These are phyloP conservation scores for Suhomyces sp. DNA, from an alignment of 805 yeast genomes.

Conservation along the genomic window DNA sequence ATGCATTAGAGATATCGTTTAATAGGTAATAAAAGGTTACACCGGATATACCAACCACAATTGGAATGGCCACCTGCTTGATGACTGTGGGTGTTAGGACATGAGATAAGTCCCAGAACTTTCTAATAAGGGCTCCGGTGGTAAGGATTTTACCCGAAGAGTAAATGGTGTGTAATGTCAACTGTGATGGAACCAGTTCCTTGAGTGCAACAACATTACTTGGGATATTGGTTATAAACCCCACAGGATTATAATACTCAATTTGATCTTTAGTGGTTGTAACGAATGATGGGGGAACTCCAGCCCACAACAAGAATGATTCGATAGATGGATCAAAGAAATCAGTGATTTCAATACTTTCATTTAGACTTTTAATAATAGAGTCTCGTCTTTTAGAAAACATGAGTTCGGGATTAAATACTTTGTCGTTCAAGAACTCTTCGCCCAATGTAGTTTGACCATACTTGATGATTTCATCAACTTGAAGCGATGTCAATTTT, in stretches of 20 bases:
- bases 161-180: constrained; percentile 40
- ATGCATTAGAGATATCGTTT: constrained; percentile 83
- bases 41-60: constrained; percentile 48
- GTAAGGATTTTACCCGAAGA: constrained; percentile 40
- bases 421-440: constrained; percentile 54
- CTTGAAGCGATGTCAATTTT: constrained; percentile 53
- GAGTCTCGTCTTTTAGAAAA: constrained; percentile 71
- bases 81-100: constrained; percentile 38
- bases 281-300: constrained; percentile 33
- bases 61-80: constrained; percentile 52
- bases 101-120: constrained; percentile 31
- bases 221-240: constrained; percentile 29
- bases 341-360: constrained; percentile 64
- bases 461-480: constrained; percentile 55
- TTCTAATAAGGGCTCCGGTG: constrained; percentile 41
- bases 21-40: constrained; percentile 61
- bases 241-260: constrained; percentile 31
- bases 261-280: constrained; percentile 26
- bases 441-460: constrained; percentile 70
- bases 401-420: constrained; percentile 75
- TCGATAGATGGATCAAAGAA: constrained; percentile 75
- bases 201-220: constrained; percentile 29
- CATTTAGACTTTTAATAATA: constrained; percentile 54
- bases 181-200: constrained; percentile 32
- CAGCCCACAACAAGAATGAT: constrained; percentile 49